These are phyloP conservation scores for Neonectria hederae DNA, from an alignment of 2,329 filamentous ascomycete genomes.

Conservation along the genomic window DNA sequence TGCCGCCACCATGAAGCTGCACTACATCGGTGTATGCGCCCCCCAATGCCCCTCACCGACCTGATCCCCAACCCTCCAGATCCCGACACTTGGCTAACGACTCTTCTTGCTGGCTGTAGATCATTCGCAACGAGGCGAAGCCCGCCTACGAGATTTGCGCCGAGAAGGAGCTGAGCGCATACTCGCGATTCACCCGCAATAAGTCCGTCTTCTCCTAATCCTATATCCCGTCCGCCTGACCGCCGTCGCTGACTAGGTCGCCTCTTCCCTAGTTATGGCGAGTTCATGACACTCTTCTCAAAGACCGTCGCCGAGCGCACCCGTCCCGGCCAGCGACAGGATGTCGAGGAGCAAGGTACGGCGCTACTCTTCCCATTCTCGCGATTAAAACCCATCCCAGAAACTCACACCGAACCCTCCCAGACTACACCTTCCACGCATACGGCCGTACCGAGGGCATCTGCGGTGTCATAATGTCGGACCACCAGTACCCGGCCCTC, in stretches of 20 bases:
- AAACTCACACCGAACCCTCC: constrained; percentile 30
- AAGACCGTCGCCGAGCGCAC: constrained; percentile 90
- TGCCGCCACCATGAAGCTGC: constrained; percentile 76
- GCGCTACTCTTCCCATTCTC: neutral
- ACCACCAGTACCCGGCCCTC: constrained; percentile 78
- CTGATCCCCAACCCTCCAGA: constrained; percentile 5
- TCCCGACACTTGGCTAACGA: constrained; percentile 34
- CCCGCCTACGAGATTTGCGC: constrained; percentile 79
- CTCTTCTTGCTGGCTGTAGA: constrained; percentile 57
- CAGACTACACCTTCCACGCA: constrained; percentile 79
- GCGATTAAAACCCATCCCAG: neutral
- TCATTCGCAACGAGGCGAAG: constrained; percentile 81
- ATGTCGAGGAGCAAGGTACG: constrained; percentile 82
- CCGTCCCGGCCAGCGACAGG: constrained; percentile 80
- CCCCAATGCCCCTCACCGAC: constrained; percentile 39
- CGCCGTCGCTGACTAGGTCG: constrained; percentile 28
- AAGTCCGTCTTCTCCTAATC: constrained; percentile 59
- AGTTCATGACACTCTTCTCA: constrained; percentile 85
- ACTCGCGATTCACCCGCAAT: constrained; percentile 80
- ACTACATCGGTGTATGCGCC: constrained; percentile 82
- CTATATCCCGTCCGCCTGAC: neutral
- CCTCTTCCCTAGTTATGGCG: constrained; percentile 53
- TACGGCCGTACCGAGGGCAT: constrained; percentile 80
- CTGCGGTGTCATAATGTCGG: constrained; percentile 80
- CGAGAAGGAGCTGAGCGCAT: constrained; percentile 81